Evolutionary conservation across 1,284 basidiomycete species (phyloP), one percentile per base, ranked within the genome.

Genomic region (Leccinum ponderosum): DNA sequence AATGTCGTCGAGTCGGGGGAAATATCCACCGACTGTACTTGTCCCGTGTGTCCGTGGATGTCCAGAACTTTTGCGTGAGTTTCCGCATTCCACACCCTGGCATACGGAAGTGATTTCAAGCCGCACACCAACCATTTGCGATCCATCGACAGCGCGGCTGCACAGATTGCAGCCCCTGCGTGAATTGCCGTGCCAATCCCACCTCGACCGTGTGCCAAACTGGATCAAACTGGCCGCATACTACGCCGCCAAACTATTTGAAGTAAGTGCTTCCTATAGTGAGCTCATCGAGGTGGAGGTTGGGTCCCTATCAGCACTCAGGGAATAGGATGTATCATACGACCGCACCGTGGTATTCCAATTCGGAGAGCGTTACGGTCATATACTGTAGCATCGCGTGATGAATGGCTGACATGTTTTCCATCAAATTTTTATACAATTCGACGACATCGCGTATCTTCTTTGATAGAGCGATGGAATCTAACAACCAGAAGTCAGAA

Each of bases 251-350:
- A 71, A 98, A 99, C 2, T 92, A 94, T 35, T 89, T 86, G 76
- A 98, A 98, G 68, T 99, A 95, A 0, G 95, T 94, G 68, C 94
- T 97, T 69, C 98, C 94, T 53, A 98, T 86, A 6, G 87, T 95
- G 62, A 98, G 81, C 66, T 98, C 95, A 65, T 99, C 97, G 9
- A 98, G 81, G 62, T 99, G 96, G n/a, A 98, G 86, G 90, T n/a
- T 39, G 64, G 52, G 15, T 52, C 39, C 17, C 9, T 15, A 22
- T 65, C 11, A 62, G 56, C 29, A 29, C 22, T 9, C 22, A 14
- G 6, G 11, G 6, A 35, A 53, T 6, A 44, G 7, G 20, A 52
- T 37, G 22, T n/a, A 48, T 17, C 51, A 48, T 33, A 25, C 17
- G 31, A 59, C 17, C 37, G 20, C 47, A 75, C 95, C 57, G 87